These are phyloP conservation scores for Penicillium angulare DNA, from an alignment of 495 filamentous ascomycete genomes.

Conservation along the genomic window DNA sequence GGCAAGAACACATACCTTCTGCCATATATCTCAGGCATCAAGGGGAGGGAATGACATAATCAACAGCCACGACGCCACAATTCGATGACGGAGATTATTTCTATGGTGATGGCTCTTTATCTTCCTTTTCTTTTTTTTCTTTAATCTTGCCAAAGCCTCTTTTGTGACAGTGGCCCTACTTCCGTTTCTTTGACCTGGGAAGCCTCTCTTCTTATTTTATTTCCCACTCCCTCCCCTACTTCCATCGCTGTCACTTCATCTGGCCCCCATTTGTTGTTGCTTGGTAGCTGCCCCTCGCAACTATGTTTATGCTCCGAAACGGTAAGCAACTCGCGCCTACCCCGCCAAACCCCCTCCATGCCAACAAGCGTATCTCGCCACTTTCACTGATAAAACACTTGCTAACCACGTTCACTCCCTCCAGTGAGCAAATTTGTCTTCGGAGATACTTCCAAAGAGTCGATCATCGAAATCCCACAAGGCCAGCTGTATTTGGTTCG, in stretches of 20 bases:
- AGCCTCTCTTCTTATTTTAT: not conserved
- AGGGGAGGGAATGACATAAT: constrained; percentile 10
- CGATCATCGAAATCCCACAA: constrained; percentile 89
- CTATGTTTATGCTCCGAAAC: constrained; percentile 75
- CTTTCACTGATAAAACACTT: not conserved
- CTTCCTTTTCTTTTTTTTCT: constrained; percentile 9
- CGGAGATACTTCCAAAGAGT: constrained; percentile 87
- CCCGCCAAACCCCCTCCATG: constrained; percentile 39
- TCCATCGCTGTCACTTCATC: not conserved
- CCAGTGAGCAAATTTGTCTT: constrained; percentile 90
- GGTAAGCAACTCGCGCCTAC: constrained; percentile 41
- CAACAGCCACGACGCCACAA: constrained; percentile 25
- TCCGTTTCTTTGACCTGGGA: not conserved
- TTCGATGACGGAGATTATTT: constrained; percentile 30
- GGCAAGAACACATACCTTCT: not conserved
- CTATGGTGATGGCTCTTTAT: constrained; percentile 18
- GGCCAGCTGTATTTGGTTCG: constrained; percentile 97
- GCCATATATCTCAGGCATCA: not conserved
- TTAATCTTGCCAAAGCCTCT: not conserved
- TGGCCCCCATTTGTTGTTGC: constrained; percentile 16
- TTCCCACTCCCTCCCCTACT: constrained; percentile 4
- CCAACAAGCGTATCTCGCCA: constrained; percentile 4
- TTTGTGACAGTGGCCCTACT: constrained; percentile 5
- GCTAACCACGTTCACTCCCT: constrained; percentile 17
- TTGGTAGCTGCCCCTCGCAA: constrained; percentile 35